Conservation (phyloP, 1,284 basidiomycete species). For the Microbotryum violaceum region DNA sequence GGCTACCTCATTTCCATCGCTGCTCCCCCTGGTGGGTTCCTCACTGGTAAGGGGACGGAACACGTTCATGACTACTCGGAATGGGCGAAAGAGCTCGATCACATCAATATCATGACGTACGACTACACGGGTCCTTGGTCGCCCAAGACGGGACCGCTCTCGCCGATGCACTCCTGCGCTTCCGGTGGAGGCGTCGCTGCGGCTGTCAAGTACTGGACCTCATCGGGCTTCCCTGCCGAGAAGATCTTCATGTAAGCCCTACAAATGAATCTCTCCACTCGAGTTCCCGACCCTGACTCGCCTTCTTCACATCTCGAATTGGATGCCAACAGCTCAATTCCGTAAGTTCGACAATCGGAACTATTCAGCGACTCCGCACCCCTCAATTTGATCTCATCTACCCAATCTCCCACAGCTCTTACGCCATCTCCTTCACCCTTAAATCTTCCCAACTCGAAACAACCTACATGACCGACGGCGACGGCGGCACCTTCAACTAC, state of each 20-base stretch:
- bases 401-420: neutral
- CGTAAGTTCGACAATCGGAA: too few species aligned
- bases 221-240: neutral
- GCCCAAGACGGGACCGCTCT: conserved; percentile 1
- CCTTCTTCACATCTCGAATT: neutral
- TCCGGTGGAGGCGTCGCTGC: neutral
- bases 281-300: neutral
- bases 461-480: neutral
- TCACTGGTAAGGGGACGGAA: neutral
- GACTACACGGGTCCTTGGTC: conserved; percentile 1
- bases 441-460: conserved; percentile 10
- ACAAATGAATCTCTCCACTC: neutral
- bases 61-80: neutral
- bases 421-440: conserved; percentile 27
- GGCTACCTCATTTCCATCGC: too few species aligned
- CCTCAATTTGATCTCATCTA: too few species aligned
- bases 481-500: conserved; percentile 8
- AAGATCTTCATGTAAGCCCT: neutral
- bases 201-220: neutral
- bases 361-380: too few species aligned
- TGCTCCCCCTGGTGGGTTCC: too few species aligned
- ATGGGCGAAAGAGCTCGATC: neutral
- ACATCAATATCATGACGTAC: neutral
- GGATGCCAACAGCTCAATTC: conserved; percentile 12
- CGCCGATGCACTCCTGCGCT: neutral